Evolutionary conservation across 2,329 filamentous ascomycete species (phyloP), one percentile per base, ranked within the genome.

Genomic region (Westerdykella sp.): DNA sequence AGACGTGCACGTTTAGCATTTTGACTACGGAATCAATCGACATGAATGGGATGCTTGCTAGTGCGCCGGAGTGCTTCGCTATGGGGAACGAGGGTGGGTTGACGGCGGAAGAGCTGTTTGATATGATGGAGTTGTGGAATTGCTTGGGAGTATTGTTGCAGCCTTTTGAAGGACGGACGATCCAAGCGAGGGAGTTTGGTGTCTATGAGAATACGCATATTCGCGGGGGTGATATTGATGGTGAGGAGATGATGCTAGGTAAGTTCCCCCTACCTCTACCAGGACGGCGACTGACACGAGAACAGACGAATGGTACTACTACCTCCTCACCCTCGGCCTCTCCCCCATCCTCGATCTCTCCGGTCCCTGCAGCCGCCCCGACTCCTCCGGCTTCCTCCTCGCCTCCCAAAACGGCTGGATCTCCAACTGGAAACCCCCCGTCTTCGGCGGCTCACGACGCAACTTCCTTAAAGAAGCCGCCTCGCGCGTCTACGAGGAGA

Each of bases 121-220:
- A 83, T 55, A 80, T 83, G 71, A 78, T 73, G 32, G 80, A 83
- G 53, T 70, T 83, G 10, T 83, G 80, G 80, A 79, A 74, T 9
- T 82, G 79, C 53, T 58, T 83, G 34, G 70, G 72, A 15, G 72
- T 75, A 5, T 63, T 84, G 6, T 61, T 83, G 3, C 73, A 77
- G 40, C 72, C 71, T 9, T 74, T 81, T 39, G 73, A 76, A 44
- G 77, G 74, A 1, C 73, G 74, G 41, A 73, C 73, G 22, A 66
- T 68, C 16, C 73, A 80, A 52, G 80, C 80, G 18, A 69, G 77
- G 23, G 65, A 71, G 25, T 71, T 68, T 44, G 80, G 80, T 5
- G 65, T 83, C 25, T 83, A 76, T 52, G 73, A 80, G 21, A 56
- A 62, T 12, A 70, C 67, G 12, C 62, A 70, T n/a, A 55, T 74